phyloP scores from a whole-genome alignment of 2,329 filamentous ascomycete species.

The Onygenales sp. region DNA sequence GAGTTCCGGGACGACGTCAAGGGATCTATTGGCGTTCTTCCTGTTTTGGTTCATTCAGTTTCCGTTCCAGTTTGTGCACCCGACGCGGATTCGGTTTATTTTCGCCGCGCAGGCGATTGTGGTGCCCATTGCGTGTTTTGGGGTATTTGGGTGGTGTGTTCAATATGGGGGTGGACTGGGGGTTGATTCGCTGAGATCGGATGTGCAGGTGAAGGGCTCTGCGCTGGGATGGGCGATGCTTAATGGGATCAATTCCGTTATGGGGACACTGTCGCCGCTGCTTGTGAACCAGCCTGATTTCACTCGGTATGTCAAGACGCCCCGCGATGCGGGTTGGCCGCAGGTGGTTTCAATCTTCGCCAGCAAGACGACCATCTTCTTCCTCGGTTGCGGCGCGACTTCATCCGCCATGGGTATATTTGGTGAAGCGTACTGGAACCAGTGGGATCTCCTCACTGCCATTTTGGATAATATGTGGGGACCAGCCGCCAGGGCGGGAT shows the following conservation, averaged over 20 bases:
- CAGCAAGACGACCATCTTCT: neutral
- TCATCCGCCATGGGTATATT: neutral
- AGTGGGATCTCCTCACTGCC: neutral
- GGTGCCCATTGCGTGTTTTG: neutral
- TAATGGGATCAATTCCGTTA: neutral
- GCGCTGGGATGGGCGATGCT: neutral
- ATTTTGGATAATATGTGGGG: neutral
- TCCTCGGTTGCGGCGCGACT: neutral
- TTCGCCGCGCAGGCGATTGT: neutral
- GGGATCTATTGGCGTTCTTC: neutral
- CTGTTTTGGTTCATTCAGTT: neutral
- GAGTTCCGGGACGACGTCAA: neutral
- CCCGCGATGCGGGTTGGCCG: neutral
- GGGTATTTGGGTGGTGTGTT: neutral
- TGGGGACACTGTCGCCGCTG: neutral
- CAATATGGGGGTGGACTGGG: neutral
- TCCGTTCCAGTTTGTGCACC: neutral
- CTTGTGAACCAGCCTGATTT: neutral
- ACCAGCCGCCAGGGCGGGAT: neutral
- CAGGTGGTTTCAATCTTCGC: neutral
- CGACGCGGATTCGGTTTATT: neutral
- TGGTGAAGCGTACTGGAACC: neutral
- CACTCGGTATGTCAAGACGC: neutral
- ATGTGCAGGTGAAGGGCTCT: neutral
- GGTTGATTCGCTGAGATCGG: neutral